Evolutionary conservation across 495 filamentous ascomycete species (phyloP), one percentile per base, ranked within the genome.

Genomic region (Oidiodendron maius): DNA sequence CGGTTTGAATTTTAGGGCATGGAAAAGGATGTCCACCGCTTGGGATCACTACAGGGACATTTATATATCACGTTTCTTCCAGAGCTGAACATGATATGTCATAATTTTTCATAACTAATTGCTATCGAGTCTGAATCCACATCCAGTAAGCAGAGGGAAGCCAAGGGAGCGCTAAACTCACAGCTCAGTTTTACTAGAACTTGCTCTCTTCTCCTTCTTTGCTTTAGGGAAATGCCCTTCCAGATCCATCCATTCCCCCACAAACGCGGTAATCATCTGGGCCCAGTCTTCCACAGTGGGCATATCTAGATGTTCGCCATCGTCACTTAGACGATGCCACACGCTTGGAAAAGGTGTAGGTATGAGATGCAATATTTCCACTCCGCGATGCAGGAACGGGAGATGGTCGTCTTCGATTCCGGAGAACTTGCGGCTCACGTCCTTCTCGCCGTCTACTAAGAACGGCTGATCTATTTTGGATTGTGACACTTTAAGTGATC

Each of bases 191-290:
- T 51, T 60, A 24, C 40, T 16, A 15, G 23, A 17, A 11, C 10
- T 24, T 20, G 17, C 35, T 42, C 49, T 55, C 40, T 37, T 49
- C 6, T 42, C 45, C 20, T 61, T 51, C 16, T 45, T 20, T 5
- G 39, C 23, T 13, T 30, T 46, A 1, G 41, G 15, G 24, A 91
- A 67, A 41, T 75, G 81, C 2, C 81, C 84, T 50, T 93, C 89
- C 52, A 96, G 60, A 48, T 94, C 93, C 82, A 98, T 80, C 89
- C 89, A 97, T 64, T 96, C 93, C 0, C 83, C 86, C 35, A 84
- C 78, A 74, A 97, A 98, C 3, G 82, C 89, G 4, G 85, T 83
- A 23, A 87, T 63, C 15, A 98, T 78, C 53, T 74, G 76, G 40
- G 83, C 77, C 93, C 93, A 98, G 61, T 98, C 93, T 60, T 87